phyloP scores from a whole-genome alignment of 768 basidiomycete species.

The Sarcodon sp. region DNA sequence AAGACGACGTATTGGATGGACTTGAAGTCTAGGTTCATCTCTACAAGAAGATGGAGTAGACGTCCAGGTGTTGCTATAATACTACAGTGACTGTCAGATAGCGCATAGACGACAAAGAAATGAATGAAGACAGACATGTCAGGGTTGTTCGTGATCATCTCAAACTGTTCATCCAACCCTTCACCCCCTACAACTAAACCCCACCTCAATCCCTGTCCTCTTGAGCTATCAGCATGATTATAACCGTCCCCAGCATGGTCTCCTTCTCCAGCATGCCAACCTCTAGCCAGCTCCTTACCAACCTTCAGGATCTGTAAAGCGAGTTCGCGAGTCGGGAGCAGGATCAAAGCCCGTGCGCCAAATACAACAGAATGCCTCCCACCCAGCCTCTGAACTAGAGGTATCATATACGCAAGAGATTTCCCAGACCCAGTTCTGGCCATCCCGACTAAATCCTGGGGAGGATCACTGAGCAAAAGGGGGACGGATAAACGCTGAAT shows the following conservation, averaged over 20 bases:
- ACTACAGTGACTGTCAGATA: constrained; percentile 24
- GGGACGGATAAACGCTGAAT: constrained; percentile 91
- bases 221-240: constrained; percentile 37
- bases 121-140: constrained; percentile 61
- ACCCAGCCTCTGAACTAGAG: constrained; percentile 76
- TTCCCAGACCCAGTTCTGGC: constrained; percentile 97
- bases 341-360: constrained; percentile 77
- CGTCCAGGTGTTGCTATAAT: constrained; percentile 98
- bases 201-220: constrained; percentile 67
- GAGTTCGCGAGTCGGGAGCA: constrained; percentile 88
- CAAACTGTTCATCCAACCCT: constrained; percentile 90
- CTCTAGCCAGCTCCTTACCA: constrained; percentile 85
- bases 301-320: constrained; percentile 91
- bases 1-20: constrained; percentile 87
- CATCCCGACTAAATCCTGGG: constrained; percentile 94
- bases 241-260: constrained; percentile 57
- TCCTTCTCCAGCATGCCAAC: constrained; percentile 50
- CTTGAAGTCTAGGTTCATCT: constrained; percentile 90
- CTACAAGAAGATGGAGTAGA: constrained; percentile 88
- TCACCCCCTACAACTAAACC: constrained; percentile 94
- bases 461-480: constrained; percentile 67
- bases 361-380: constrained; percentile 70
- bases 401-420: constrained; percentile 91
- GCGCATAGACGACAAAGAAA: background rate
- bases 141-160: constrained; percentile 87